Conservation (phyloP, 2,329 filamentous ascomycete genomes). For the Aspergillus tamarii region DNA sequence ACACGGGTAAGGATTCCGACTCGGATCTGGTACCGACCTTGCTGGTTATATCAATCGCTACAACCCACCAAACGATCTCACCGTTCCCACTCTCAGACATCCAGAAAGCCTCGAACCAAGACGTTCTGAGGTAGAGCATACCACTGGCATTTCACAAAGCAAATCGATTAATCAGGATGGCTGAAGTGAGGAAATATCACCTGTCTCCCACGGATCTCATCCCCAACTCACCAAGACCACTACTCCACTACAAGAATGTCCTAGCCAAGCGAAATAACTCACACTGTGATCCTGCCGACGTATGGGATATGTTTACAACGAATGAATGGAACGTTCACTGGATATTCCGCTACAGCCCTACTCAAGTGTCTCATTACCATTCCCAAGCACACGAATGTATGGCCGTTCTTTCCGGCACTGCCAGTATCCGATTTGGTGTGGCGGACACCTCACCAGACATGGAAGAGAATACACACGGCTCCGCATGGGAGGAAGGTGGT, state of each 20-base stretch:
- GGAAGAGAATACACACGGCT: background rate
- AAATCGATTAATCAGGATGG: background rate
- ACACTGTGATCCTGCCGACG: background rate
- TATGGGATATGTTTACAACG: background rate
- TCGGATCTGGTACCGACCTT: background rate
- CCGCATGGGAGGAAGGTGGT: background rate
- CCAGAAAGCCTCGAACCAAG: background rate
- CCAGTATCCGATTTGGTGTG: background rate
- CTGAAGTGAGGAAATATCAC: background rate
- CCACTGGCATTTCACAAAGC: fast-evolving
- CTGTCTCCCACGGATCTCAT: background rate
- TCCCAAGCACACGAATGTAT: background rate
- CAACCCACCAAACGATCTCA: background rate
- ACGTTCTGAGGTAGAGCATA: fast-evolving
- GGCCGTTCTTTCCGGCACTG: background rate
- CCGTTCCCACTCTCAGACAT: background rate
- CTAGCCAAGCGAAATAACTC: background rate
- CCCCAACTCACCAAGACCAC: background rate
- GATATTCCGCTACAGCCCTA: background rate
- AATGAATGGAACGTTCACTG: background rate
- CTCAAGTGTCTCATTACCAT: background rate
- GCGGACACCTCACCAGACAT: background rate
- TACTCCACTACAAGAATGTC: background rate
- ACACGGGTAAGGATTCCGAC: background rate
- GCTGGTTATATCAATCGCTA: background rate